phyloP scores from a whole-genome alignment of 2,329 filamentous ascomycete species.

The Aspergillus proliferans region DNA sequence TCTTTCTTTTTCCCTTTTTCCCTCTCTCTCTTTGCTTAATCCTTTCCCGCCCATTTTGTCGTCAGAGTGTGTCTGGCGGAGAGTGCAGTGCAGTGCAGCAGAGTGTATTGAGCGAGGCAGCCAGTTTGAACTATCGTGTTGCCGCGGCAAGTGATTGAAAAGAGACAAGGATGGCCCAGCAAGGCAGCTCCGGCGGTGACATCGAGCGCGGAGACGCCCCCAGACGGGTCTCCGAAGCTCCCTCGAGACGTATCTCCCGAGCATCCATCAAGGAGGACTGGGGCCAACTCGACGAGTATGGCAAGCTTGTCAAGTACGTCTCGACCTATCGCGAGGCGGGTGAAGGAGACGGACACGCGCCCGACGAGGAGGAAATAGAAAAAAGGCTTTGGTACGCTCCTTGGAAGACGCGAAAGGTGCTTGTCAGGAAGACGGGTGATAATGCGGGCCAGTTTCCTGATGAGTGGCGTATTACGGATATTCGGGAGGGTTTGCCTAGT shows the following conservation, averaged over 20 bases:
- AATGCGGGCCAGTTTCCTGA: constrained; percentile 47
- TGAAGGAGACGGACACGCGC: constrained; percentile 31
- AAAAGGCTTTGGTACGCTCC: constrained; percentile 57
- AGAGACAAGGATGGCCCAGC: constrained; percentile 3
- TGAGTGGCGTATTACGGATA: constrained; percentile 64
- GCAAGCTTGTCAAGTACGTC: constrained; percentile 61
- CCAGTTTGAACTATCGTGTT: not conserved
- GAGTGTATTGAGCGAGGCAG: not conserved
- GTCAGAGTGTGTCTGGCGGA: no score
- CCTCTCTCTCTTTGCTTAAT: no score
- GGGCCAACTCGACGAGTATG: constrained; percentile 53
- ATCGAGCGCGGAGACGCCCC: constrained; percentile 10
- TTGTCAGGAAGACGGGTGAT: constrained; percentile 16
- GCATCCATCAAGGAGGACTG: constrained; percentile 29
- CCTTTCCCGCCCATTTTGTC: no score
- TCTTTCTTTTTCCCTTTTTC: no score
- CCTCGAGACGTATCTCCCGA: constrained; percentile 28
- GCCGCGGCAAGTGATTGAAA: not conserved
- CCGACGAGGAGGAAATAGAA: constrained; percentile 33
- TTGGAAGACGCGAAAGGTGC: constrained; percentile 41
- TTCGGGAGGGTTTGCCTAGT: constrained; percentile 56
- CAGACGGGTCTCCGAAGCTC: constrained; percentile 22
- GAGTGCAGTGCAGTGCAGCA: not conserved
- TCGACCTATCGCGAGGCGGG: constrained; percentile 57
- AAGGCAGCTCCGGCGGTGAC: constrained; percentile 11